A percentile compares a stretch with the other conserved stretches of the same genome.
Conservation (phyloP, 2,329 filamentous ascomycete genomes). For the Aspergillus thermomutatus region DNA sequence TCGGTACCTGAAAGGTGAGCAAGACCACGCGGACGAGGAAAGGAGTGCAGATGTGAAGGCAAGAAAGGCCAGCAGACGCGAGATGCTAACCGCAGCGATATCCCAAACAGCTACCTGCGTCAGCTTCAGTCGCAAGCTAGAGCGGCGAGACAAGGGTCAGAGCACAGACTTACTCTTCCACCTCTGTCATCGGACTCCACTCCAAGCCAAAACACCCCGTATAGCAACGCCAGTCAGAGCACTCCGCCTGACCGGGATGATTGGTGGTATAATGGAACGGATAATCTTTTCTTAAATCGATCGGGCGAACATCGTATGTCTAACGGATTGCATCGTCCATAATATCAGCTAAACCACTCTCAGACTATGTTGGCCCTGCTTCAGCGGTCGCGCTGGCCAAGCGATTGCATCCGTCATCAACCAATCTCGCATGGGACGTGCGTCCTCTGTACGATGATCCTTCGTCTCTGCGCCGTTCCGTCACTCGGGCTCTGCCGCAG, state of each 20-base stretch:
- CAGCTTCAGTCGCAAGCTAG: slow-evolving; percentile 32
- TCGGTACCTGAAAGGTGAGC: slow-evolving; percentile 35
- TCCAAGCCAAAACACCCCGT: slow-evolving; percentile 14
- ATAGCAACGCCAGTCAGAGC: slow-evolving; percentile 16
- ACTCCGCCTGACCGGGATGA: slow-evolving; percentile 31
- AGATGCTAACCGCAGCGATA: slow-evolving; percentile 1
- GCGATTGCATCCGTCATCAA: slow-evolving; percentile 31
- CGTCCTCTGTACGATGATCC: slow-evolving; percentile 35
- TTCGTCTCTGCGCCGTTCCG: slow-evolving; percentile 26
- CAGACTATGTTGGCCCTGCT: slow-evolving; percentile 34
- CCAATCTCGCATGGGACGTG: slow-evolving; percentile 35
- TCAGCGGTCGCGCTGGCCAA: slow-evolving; percentile 36
- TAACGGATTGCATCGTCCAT: not conserved
- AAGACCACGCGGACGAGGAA: not conserved
- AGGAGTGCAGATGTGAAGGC: not conserved
- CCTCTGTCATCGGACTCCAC: slow-evolving; percentile 6
- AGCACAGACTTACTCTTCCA: not conserved
- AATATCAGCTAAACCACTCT: not conserved
- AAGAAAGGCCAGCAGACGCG: not conserved
- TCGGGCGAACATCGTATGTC: slow-evolving; percentile 35
- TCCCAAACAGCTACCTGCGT: slow-evolving; percentile 25
- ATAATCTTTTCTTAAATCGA: slow-evolving; percentile 33
- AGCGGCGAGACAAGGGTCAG: slow-evolving; percentile 14
- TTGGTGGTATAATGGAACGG: slow-evolving; percentile 39
- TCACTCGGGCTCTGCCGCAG: slow-evolving; percentile 30